Conservation (phyloP, 345 rosid genomes). For the Salix viminalis region DNA sequence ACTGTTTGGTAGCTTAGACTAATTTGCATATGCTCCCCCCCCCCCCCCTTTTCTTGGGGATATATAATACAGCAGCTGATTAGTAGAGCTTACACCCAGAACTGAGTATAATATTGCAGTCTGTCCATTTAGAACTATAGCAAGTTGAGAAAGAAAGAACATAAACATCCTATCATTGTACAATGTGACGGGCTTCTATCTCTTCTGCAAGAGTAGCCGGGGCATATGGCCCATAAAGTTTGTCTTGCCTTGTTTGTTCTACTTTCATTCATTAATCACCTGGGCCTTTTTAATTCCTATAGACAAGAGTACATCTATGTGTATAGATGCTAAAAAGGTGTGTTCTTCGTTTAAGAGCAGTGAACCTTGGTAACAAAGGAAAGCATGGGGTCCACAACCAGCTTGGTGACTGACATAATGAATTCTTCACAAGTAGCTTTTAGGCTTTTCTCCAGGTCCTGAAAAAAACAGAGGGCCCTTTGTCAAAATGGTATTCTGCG, state of each 20-base stretch:
- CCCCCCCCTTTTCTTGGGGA: too few species aligned
- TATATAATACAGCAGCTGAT: background rate
- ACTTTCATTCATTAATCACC: background rate
- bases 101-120: too few species aligned
- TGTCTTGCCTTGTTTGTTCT: background rate
- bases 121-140: too few species aligned
- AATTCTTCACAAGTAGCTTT: slow-evolving; percentile 98
- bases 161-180: too few species aligned
- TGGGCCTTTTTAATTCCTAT: background rate
- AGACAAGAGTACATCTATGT: slow-evolving; percentile 1
- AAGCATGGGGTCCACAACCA: slow-evolving; percentile 97
- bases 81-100: background rate
- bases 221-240: background rate
- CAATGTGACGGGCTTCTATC: background rate
- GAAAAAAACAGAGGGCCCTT: slow-evolving; percentile 9
- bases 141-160: background rate
- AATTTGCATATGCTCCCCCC: too few species aligned
- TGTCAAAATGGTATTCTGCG: background rate
- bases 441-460: slow-evolving; percentile 94
- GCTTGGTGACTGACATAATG: slow-evolving; percentile 92
- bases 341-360: slow-evolving; percentile 10
- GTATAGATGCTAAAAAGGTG: background rate
- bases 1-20: background rate
- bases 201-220: background rate
- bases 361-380: slow-evolving; percentile 91